Evolutionary conservation across 495 filamentous ascomycete species (phyloP), one percentile per base, ranked within the genome.

Genomic region (Talaromyces trachyspermus): DNA sequence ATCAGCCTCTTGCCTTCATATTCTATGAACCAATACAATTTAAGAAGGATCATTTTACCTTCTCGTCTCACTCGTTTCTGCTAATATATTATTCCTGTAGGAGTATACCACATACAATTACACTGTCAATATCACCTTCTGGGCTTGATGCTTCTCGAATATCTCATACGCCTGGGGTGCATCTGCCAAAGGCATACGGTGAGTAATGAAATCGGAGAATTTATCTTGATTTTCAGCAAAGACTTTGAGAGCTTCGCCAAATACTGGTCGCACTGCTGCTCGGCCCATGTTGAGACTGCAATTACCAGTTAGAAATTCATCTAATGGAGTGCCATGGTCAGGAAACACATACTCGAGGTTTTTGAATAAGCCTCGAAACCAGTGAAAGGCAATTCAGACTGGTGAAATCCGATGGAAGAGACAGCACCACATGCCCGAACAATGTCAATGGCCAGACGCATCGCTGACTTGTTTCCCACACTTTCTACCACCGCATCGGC

Each of bases 331-430:
- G 33, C 6, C 14, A 37, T 15, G 19, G 14, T 11, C 1, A 9
- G 14, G 2, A 7, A 37, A 7, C n/a, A 17, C 33, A 15, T 37
- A 37, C 33, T 37, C 33, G 43, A 91, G 42, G 54, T 91, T 94
- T 91, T 91, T 27, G 74, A 75, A 60, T 94, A 91, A 11, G 78
- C 83, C 53, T 87, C 69, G 48, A 69, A 74, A 2, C 84, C 86
- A 12, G 64, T 77, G 71, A 85, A 86, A 2, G 86, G 85, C 50
- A 89, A 81, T 74, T 85, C 84, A 9, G 72, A 82, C 55, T 91
- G 94, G 56, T 95, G 89, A n/a, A 96, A 88, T 0, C 90, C 90
- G 41, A 95, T 86, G 54, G 83, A 88, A 19, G 77, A 82, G 33
- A 96, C 86, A 2, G 77, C 68, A 0, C 89, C 88, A 76, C 86